These are phyloP conservation scores for Purpureocillium takamizusanense DNA, from an alignment of 2,329 filamentous ascomycete genomes.

Conservation along the genomic window DNA sequence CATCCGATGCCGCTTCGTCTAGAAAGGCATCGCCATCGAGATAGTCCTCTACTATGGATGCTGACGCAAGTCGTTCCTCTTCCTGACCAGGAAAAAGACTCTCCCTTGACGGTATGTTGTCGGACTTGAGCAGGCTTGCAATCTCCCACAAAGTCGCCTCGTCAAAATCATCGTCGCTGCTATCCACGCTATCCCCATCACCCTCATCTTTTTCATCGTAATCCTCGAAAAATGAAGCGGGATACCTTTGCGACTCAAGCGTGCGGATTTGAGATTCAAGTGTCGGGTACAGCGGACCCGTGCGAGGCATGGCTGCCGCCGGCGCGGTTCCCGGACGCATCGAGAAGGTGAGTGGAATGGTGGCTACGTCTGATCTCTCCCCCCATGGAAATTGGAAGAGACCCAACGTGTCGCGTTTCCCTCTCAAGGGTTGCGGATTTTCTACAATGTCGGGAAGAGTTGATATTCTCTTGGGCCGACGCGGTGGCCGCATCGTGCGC, in stretches of 20 bases:
- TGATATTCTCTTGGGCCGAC: constrained; percentile 48
- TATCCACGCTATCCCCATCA: constrained; percentile 2
- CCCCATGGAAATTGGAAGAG: constrained; percentile 61
- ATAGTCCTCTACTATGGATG: not conserved
- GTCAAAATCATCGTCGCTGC: constrained; percentile 46
- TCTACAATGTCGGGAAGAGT: constrained; percentile 55
- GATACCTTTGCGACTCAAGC: constrained; percentile 24
- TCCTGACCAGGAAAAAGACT: constrained; percentile 35
- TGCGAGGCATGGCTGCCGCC: constrained; percentile 22
- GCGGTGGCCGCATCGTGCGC: constrained; percentile 42
- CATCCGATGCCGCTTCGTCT: not conserved
- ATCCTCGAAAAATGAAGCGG: constrained; percentile 50
- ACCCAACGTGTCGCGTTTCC: constrained; percentile 50
- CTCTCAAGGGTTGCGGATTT: constrained; percentile 47
- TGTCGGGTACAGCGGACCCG: constrained; percentile 2
- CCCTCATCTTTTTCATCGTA: constrained; percentile 44
- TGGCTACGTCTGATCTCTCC: constrained; percentile 49
- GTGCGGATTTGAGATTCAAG: constrained; percentile 4
- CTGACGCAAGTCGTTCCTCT: not conserved
- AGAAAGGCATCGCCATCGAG: not conserved
- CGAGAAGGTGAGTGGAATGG: constrained; percentile 17
- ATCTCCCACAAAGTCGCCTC: constrained; percentile 57
- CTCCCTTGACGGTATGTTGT: constrained; percentile 40
- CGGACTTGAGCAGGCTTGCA: constrained; percentile 46
- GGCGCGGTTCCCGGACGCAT: constrained; percentile 16